These are phyloP conservation scores for Penicillium sp. DNA, from an alignment of 2,329 filamentous ascomycete species.

Conservation along the genomic window DNA sequence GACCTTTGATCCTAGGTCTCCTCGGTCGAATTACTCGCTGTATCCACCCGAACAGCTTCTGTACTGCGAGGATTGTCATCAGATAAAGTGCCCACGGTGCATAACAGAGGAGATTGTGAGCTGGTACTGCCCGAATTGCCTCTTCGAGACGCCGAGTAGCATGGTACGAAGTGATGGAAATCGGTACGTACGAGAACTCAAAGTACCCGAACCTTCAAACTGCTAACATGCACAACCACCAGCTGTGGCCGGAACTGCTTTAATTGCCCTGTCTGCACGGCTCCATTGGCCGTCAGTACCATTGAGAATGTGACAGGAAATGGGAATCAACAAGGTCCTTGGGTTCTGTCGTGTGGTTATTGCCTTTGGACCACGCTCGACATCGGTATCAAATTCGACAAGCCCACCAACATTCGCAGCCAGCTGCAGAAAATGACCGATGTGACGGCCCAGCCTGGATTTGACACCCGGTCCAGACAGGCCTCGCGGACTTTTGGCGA, in stretches of 20 bases:
- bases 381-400: slow-evolving; percentile 85
- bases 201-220: neutral
- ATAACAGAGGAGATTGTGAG: slow-evolving; percentile 90
- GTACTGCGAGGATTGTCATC: slow-evolving; percentile 96
- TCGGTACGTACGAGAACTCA: slow-evolving; percentile 58
- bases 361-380: slow-evolving; percentile 92
- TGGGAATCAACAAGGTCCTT: slow-evolving; percentile 56
- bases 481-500: slow-evolving; percentile 40
- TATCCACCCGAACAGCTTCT: slow-evolving; percentile 91
- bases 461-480: slow-evolving; percentile 35
- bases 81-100: slow-evolving; percentile 90
- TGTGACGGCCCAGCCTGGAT: slow-evolving; percentile 25
- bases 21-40: slow-evolving; percentile 84
- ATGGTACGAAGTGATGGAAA: slow-evolving; percentile 91
- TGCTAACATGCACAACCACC: neutral
- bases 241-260: slow-evolving; percentile 94
- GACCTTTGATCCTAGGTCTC: slow-evolving; percentile 80
- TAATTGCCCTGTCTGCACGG: slow-evolving; percentile 85
- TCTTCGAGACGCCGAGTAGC: slow-evolving; percentile 94
- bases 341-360: slow-evolving; percentile 80
- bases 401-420: slow-evolving; percentile 77
- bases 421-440: slow-evolving; percentile 71
- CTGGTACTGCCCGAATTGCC: slow-evolving; percentile 90
- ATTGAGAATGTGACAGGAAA: slow-evolving; percentile 56
- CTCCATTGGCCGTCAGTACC: slow-evolving; percentile 71